Percentiles rank a stretch among this genome's conserved stretches.
Evolutionary conservation across 1,284 basidiomycete genomes (phyloP).

Genomic region (Fomitopsis schrenkii): DNA sequence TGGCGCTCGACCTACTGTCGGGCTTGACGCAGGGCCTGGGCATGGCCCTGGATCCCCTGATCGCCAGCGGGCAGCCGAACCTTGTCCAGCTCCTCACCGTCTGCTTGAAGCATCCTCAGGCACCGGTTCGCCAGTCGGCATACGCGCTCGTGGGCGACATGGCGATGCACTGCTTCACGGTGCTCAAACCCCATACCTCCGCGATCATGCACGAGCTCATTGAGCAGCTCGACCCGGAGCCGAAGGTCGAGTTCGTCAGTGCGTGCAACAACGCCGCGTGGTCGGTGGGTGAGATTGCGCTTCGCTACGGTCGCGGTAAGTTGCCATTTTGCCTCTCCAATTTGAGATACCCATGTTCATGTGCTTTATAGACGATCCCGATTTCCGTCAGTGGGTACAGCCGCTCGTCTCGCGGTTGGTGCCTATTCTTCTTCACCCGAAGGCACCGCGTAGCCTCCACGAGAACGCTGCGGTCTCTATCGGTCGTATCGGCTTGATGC

Average conservation of each 20-base stretch:
- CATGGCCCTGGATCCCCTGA: conserved; percentile 68
- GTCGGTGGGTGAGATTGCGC: conserved; percentile 96
- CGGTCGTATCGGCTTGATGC: conserved; percentile 92
- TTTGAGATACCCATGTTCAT: neutral
- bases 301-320: conserved; percentile 78
- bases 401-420: conserved; percentile 87
- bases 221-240: conserved; percentile 86
- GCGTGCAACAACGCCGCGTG: conserved; percentile 99
- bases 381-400: conserved; percentile 87
- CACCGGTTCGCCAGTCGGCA: conserved; percentile 93
- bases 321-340: conserved; percentile 2
- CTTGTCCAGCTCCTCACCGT: conserved; percentile 77
- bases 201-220: conserved; percentile 90
- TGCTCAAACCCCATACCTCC: conserved; percentile 83
- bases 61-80: conserved; percentile 67
- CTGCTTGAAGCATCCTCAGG: conserved; percentile 92
- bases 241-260: conserved; percentile 88
- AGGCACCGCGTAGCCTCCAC: conserved; percentile 90
- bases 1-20: conserved; percentile 92
- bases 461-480: conserved; percentile 99
- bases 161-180: conserved; percentile 90
- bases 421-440: conserved; percentile 88
- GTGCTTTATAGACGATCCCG: conserved; percentile 54
- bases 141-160: conserved; percentile 97
- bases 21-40: conserved; percentile 95